A percentile compares a stretch with the other conserved stretches of the same genome.
These are phyloP conservation scores for Biscogniauxia marginata DNA, from an alignment of 2,329 filamentous ascomycete genomes.

Conservation along the genomic window DNA sequence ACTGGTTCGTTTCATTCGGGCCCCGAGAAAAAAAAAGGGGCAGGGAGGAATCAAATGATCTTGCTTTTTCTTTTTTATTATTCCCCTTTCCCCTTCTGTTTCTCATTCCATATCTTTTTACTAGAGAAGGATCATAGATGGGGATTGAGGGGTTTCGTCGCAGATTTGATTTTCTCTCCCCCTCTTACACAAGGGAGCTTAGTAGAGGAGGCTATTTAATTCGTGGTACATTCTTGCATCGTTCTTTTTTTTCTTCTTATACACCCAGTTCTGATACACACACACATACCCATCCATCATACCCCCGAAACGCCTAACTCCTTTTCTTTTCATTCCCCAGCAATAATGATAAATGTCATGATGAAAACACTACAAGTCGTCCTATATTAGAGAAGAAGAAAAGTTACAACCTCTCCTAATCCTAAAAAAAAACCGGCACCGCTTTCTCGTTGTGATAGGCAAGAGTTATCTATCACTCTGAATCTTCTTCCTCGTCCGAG, in stretches of 20 bases:
- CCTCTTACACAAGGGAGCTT: too few species aligned
- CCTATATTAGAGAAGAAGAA: background rate
- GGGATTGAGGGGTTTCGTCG: too few species aligned
- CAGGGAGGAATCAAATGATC: background rate
- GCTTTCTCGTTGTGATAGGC: background rate
- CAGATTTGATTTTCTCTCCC: background rate
- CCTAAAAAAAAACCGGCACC: too few species aligned
- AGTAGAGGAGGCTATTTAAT: too few species aligned
- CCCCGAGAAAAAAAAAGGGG: background rate
- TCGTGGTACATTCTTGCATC: too few species aligned
- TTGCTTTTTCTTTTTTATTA: background rate
- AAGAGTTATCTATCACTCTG: conserved; percentile 5
- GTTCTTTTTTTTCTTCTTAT: too few species aligned
- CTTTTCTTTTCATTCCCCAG: background rate
- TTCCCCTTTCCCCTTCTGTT: background rate
- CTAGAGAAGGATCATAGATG: too few species aligned
- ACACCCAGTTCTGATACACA: too few species aligned
- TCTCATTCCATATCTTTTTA: background rate
- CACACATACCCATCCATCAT: too few species aligned
- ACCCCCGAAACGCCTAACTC: too few species aligned
- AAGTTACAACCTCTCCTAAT: background rate
- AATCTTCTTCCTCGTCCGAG: conserved; percentile 28
- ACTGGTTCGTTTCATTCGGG: background rate
- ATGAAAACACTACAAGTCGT: too few species aligned
- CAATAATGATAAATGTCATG: too few species aligned